phyloP scores from a whole-genome alignment of 129 eudicot species.

The Flaveria linearis region DNA sequence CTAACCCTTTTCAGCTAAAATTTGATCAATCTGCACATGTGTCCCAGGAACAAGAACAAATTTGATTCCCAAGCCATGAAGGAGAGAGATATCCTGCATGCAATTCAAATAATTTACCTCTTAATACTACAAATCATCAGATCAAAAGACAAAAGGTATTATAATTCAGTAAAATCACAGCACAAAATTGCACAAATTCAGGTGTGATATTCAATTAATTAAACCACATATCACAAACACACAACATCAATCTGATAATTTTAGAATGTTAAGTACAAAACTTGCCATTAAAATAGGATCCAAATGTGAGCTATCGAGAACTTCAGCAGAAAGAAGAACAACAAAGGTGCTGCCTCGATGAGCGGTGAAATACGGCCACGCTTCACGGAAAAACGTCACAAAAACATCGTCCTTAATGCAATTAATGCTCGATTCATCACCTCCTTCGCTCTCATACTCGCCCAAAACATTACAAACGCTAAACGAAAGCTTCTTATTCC shows the following conservation, averaged over 20 bases:
- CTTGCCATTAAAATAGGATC: conserved; percentile 82
- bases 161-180: neutral
- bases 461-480: conserved; percentile 47
- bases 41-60: conserved; percentile 97
- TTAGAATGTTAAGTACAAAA: neutral
- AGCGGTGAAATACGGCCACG: conserved; percentile 97
- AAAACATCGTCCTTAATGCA: conserved; percentile 64
- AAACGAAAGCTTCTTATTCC: conserved; percentile 13
- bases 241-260: conserved; percentile 1
- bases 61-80: conserved; percentile 86
- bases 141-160: neutral
- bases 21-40: conserved; percentile 87
- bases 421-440: conserved; percentile 36
- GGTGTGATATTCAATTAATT: neutral
- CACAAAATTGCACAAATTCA: neutral
- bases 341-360: conserved; percentile 91
- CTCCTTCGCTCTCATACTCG: conserved; percentile 48
- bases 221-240: neutral
- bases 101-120: neutral
- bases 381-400: conserved; percentile 75
- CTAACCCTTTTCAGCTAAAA: conserved; percentile 80
- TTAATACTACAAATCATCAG: neutral
- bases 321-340: conserved; percentile 76
- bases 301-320: conserved; percentile 64
- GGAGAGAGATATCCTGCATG: conserved; percentile 85